Base-by-base conservation (phyloP, 768 basidiomycete species). In the Lactifluus subvellereus region DNA sequence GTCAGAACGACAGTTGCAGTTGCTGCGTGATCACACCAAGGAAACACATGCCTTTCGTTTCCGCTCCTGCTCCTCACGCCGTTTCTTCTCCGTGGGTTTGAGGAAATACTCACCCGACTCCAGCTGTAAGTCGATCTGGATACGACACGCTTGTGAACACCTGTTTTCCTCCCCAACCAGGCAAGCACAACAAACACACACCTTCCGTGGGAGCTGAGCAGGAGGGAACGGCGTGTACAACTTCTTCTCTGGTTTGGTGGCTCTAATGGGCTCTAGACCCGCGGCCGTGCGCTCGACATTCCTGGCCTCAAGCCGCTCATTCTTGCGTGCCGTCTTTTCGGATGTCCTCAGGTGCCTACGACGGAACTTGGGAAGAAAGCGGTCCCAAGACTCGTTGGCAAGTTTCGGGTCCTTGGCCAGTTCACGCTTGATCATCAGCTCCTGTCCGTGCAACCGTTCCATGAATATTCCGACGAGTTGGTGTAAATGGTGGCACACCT, bases 161-260 rank as follows among this genome's bases (percentile, higher is more conserved):
- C 35, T 30, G 8, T 1, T 20, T 11, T 20, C 13, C 20, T 13
- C 33, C 14, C 18, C 14, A n/a, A 13, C n/a, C 48, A n/a, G 18
- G 40, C n/a, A 45, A 56, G 13, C 16, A 52, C 40, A 42, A 42
- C 53, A 64, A 43, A 60, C 1, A 54, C 74, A 59, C 69, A 91
- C 91, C 82, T 98, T 98, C 69, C 93, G 86, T 42, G 95, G 96
- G 62, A 84, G 81, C 71, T 98, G 97, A 8, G 95, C 78, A 37
- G 97, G 97, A 42, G 97, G 97, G 84, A 98, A 99, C 1, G 97
- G 97, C n/a, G 97, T 98, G 75, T 98, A 98, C 16, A 86, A 80
- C 74, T 96, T 96, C 84, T 95, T 96, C 69, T 84, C 80, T 22
- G 77, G 78, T 69, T 85, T 82, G 65, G 77, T 72, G 30, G 53